Base-by-base conservation (phyloP, 345 rosid species). In the Populus deltoides region DNA sequence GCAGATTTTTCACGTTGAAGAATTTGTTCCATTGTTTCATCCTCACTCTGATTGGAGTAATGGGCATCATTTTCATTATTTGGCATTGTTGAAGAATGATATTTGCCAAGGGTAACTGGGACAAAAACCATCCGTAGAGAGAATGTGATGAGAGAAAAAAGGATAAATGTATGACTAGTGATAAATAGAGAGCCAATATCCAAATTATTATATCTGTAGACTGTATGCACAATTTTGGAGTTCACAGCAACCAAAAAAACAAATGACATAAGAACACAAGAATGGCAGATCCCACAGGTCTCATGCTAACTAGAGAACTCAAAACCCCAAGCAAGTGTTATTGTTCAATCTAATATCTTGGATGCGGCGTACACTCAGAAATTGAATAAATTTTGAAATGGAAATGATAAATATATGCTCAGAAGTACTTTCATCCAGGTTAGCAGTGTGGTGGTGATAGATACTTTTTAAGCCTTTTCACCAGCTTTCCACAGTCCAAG, bases 61-160 rank as follows among this genome's bases (percentile, higher is more conserved):
- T 18, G 36, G 75, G 74, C 84, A 45, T 81, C 84, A 76, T 72
- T 77, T 51, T 71, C 87, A 68, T 59, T 47, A 13, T 45, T 66
- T 59, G 84, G 70, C 3, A 82, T 31, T 29, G 83, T 62, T 59
- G 93, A 78, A 47, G 90, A 78, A 82, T 81, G 88, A 90, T 82
- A 80, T 81, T 87, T 92, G 68, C 93, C 89, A 74, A 94, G 86
- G 77, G 38, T 74, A 83, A 82, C 98, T 96, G 88, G 76, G 78
- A 83, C 36, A 80, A 45, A 65, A 73, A 65, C 70, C 75, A 68
- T 69, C 25, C 77, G 59, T 31, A 47, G 22, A 62, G 24, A 80
- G 36, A 49, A 16, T 27, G 72, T 55, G 39, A 59, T 25, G 43
- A 51, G 31, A 66, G 43, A 41, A 61, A 25, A 20, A 43, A 59